Conservation (phyloP, 768 basidiomycete species). For the Leucocoprinus sp. region DNA sequence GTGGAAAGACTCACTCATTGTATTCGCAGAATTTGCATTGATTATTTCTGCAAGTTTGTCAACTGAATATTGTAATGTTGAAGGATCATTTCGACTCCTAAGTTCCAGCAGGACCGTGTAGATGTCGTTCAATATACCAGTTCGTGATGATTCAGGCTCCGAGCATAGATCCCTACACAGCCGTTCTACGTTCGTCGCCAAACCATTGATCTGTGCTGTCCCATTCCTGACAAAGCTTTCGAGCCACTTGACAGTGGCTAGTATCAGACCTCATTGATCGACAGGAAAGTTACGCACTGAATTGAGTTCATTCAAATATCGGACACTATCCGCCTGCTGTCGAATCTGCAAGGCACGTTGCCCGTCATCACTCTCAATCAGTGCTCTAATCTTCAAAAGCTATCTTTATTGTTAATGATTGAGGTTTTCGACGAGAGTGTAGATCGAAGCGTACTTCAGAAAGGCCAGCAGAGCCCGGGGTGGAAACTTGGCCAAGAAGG, state of each 20-base stretch:
- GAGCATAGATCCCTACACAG: slow-evolving; percentile 48
- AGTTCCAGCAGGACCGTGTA: slow-evolving; percentile 26
- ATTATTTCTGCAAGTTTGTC: slow-evolving; percentile 24
- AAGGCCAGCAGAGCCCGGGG: neutral
- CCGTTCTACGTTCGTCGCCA: slow-evolving; percentile 52
- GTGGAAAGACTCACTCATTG: slow-evolving; percentile 13
- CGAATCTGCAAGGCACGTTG: slow-evolving; percentile 43
- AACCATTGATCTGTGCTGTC: slow-evolving; percentile 59
- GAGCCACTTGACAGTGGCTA: slow-evolving; percentile 49
- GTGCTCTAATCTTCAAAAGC: slow-evolving; percentile 35
- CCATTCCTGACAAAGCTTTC: slow-evolving; percentile 75
- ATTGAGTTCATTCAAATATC: slow-evolving; percentile 75
- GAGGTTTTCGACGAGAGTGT: neutral
- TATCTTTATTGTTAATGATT: neutral
- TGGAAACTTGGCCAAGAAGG: neutral
- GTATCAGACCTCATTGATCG: neutral
- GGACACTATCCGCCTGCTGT: slow-evolving; percentile 66
- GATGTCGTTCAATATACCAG: slow-evolving; percentile 26
- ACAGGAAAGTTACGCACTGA: slow-evolving; percentile 29
- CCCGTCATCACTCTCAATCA: slow-evolving; percentile 40
- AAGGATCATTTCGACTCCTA: slow-evolving; percentile 28
- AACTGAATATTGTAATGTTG: slow-evolving; percentile 31
- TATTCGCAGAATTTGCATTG: slow-evolving; percentile 19
- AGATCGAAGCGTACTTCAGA: neutral
- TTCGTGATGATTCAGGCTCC: slow-evolving; percentile 2